A percentile compares a stretch with the other conserved stretches of the same genome.
These are phyloP conservation scores for Colletotrichum sp. DNA, from an alignment of 2,329 filamentous ascomycete species.

Conservation along the genomic window DNA sequence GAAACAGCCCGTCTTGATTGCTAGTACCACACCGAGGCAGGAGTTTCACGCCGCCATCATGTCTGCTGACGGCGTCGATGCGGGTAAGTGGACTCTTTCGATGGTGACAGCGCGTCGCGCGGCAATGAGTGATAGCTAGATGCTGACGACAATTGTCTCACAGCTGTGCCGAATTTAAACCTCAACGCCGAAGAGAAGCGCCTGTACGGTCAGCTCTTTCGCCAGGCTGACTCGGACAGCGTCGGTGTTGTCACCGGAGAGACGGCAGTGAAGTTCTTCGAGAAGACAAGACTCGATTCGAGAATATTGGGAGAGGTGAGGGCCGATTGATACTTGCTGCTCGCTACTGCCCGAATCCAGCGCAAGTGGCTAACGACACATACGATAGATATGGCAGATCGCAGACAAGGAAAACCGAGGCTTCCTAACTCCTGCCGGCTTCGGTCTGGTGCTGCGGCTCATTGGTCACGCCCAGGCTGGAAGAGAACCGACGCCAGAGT, in stretches of 20 bases:
- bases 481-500: conserved; percentile 77
- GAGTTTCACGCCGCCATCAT: conserved; percentile 2
- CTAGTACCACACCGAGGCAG: not conserved
- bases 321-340: not conserved
- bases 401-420: conserved; percentile 96
- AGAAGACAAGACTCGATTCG: conserved; percentile 89
- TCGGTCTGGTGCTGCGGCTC: conserved; percentile 89
- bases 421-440: conserved; percentile 89
- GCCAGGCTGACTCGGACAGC: conserved; percentile 88
- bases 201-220: conserved; percentile 90
- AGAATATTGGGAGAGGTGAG: conserved; percentile 85
- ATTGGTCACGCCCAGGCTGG: conserved; percentile 96
- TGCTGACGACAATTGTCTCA: conserved; percentile 20
- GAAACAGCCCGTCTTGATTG: not conserved
- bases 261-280: conserved; percentile 95
- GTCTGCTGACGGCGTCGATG: conserved; percentile 19
- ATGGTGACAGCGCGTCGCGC: not conserved
- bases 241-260: conserved; percentile 96
- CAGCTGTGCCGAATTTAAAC: conserved; percentile 75
- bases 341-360: not conserved
- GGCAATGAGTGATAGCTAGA: not conserved
- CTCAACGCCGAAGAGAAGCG: conserved; percentile 92
- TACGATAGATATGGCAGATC: conserved; percentile 92
- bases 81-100: not conserved
- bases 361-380: not conserved